Evolutionary conservation across 1,284 basidiomycete genomes (phyloP), one percentile per base, ranked within the genome.

Genomic region (Apiotrichum gamsii): DNA sequence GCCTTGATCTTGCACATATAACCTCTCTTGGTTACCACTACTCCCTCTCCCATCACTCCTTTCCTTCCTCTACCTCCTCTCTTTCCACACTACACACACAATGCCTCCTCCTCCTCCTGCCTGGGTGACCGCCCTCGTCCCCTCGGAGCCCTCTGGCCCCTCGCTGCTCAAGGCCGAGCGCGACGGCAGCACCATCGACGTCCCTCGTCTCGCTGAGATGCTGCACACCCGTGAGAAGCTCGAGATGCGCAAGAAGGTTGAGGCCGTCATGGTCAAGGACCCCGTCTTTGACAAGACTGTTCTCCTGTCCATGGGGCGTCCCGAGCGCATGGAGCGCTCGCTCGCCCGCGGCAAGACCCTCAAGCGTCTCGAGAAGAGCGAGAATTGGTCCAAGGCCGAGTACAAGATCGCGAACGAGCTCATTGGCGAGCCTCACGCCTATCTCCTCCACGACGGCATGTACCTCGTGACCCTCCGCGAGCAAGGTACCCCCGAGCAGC

Each of bases 51-150:
- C 34, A 18, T 35, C 34, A 28, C 8, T 18, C 20, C 5, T 19
- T 14, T 34, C 25, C 20, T 11, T 18, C 16, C 20, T 10, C 20
- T 30, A 1, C 34, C 16, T 37, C 5, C 30, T 31, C 21, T 23
- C 15, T 16, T 25, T 13, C 20, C 9, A 31, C 29, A n/a, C 33
- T 16, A 9, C n/a, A 25, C 30, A 34, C 37, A 11, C n/a, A n/a
- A 54, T 47, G 45, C n/a, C 45, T 13, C 43, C 45, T 51, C 39
- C 52, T 55, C 35, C 59, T 44, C 40, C 58, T 45, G 18, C 49
- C 29, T 44, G 58, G 60, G 56, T 62, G 48, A 25, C 58, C 42
- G 29, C 51, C 49, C 47, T 63, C 47, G 25, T 23, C 46, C 54
- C 49, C 33, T 56, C 47, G 43, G 39, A 18, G 45, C 52, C 56